A percentile compares a stretch with the other conserved stretches of the same genome.
Evolutionary conservation across 1,139 yeast species (phyloP).

Genomic region (Hansenula sp.): DNA sequence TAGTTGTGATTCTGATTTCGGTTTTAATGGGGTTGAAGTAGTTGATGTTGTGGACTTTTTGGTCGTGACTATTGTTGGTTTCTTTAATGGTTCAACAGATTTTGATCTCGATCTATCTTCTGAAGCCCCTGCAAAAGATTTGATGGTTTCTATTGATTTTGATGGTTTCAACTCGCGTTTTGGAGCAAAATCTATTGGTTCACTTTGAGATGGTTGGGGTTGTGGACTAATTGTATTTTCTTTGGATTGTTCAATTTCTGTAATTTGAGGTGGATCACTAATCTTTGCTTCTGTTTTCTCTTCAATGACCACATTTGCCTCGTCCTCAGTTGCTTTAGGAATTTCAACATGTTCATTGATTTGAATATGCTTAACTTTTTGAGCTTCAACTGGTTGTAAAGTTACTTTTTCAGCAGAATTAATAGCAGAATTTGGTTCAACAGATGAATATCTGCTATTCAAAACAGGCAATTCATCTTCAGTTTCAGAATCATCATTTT

Average conservation of each 20-base stretch:
- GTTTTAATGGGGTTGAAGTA: slow-evolving; percentile 2
- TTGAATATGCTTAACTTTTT: background rate
- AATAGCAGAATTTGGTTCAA: slow-evolving; percentile 2
- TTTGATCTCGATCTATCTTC: slow-evolving; percentile 2
- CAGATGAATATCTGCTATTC: slow-evolving; percentile 7
- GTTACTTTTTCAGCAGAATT: background rate
- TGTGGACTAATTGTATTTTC: too few species aligned
- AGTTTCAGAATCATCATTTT: slow-evolving; percentile 29
- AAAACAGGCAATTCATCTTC: slow-evolving; percentile 28
- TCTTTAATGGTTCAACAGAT: slow-evolving; percentile 9
- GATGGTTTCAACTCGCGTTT: background rate
- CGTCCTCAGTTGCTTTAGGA: background rate
- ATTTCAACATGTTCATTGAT: background rate
- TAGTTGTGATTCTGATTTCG: too few species aligned
- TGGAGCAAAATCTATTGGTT: background rate
- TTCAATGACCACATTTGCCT: background rate
- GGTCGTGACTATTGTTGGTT: background rate
- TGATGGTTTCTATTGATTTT: background rate
- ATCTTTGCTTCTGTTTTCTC: too few species aligned
- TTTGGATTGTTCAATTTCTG: background rate
- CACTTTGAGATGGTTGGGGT: background rate
- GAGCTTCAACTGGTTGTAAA: background rate
- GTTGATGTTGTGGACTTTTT: slow-evolving; percentile 5
- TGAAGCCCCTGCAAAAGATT: background rate
- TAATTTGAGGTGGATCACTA: too few species aligned